Evolutionary conservation across 1,284 basidiomycete species (phyloP).

Genomic region (Coniferiporia sulphurascens): DNA sequence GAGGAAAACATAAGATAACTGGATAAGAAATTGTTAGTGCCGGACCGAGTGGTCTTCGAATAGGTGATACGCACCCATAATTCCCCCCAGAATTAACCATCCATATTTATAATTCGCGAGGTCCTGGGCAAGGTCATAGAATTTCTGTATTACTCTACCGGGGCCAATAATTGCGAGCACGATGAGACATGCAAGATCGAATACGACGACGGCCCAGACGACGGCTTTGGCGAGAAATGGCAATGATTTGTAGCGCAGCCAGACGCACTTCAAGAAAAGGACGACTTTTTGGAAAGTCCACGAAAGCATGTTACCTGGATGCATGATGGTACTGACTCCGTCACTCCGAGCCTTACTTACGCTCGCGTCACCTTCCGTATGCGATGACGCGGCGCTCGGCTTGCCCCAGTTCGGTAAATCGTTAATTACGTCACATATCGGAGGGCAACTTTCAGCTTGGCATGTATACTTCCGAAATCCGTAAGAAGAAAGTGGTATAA

Average conservation of each 20-base stretch:
- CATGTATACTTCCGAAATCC: neutral
- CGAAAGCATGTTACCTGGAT: neutral
- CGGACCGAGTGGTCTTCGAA: conserved; percentile 10
- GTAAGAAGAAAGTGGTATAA: no score
- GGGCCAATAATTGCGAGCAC: conserved; percentile 54
- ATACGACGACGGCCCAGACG: conserved; percentile 39
- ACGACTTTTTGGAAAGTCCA: neutral
- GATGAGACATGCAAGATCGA: conserved; percentile 41
- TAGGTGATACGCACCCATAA: conserved; percentile 43
- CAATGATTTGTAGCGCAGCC: conserved; percentile 39
- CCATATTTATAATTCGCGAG: conserved; percentile 58
- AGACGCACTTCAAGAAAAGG: neutral
- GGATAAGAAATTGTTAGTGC: conserved; percentile 10
- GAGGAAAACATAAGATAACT: conserved; percentile 75
- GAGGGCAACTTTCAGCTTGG: no score
- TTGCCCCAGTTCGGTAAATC: no score
- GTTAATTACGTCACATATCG: no score
- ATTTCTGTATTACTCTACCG: conserved; percentile 57
- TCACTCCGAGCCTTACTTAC: no score
- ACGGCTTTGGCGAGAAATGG: conserved; percentile 49
- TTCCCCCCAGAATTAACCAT: conserved; percentile 49
- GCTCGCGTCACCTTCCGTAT: no score
- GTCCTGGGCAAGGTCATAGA: conserved; percentile 64
- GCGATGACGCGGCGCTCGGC: no score
- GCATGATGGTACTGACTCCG: neutral